phyloP scores from a whole-genome alignment of 2,329 filamentous ascomycete species.

The Neofusicoccum kwambonambiense region DNA sequence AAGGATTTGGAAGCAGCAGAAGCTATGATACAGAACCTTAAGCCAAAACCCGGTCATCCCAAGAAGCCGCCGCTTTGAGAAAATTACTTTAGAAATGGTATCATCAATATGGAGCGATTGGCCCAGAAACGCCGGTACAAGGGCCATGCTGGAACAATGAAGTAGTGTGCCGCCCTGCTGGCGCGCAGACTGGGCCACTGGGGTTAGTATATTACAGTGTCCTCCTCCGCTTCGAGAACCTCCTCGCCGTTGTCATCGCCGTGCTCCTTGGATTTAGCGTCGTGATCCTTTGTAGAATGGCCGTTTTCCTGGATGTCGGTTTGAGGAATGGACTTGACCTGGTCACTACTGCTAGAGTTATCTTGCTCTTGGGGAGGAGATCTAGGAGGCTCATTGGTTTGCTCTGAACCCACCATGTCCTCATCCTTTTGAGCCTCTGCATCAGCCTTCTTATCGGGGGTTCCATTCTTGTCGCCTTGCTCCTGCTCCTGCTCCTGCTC shows the following conservation, averaged over 20 bases:
- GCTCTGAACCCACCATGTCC: slow-evolving; percentile 21
- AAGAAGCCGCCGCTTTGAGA: background rate
- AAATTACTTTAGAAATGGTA: slow-evolving; percentile 5
- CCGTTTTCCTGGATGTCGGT: slow-evolving; percentile 23
- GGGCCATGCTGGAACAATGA: background rate
- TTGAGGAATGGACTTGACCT: slow-evolving; percentile 1
- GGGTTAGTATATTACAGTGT: slow-evolving; percentile 81
- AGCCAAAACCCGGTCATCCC: background rate
- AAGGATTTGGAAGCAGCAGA: background rate
- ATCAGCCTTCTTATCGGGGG: background rate
- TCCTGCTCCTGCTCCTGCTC: slow-evolving; percentile 20
- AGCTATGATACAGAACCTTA: slow-evolving; percentile 6
- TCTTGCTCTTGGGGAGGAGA: slow-evolving; percentile 18
- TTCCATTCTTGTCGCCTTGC: slow-evolving; percentile 18
- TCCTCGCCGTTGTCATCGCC: slow-evolving; percentile 69
- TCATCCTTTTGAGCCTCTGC: background rate
- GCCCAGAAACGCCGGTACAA: background rate
- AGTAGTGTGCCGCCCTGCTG: background rate
- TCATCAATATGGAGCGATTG: slow-evolving; percentile 4
- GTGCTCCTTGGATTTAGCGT: slow-evolving; percentile 24
- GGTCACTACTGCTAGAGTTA: slow-evolving; percentile 6
- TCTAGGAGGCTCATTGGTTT: slow-evolving; percentile 27
- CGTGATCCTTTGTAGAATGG: slow-evolving; percentile 26
- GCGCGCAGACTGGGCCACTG: background rate
- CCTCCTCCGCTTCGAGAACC: slow-evolving; percentile 80